Evolutionary conservation across 306 rosid genomes (phyloP).

Genomic region (Cicer cuneatum): DNA sequence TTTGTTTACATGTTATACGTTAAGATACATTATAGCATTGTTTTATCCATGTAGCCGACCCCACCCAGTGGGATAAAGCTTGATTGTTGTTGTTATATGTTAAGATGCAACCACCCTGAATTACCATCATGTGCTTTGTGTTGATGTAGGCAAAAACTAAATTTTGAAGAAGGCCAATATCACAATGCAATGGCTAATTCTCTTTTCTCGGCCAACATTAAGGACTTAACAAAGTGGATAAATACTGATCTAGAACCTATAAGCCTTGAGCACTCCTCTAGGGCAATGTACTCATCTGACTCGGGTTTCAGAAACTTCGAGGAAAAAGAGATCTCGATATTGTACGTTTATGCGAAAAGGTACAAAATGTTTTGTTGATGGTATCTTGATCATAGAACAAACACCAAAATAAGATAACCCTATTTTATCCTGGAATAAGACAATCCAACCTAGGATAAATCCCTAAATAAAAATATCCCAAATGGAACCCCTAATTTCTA

Average conservation of each 20-base stretch:
- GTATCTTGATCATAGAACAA: not conserved
- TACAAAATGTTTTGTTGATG: not conserved
- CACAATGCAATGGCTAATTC: not conserved
- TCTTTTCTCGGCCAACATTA: conserved; percentile 15
- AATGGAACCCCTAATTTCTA: conserved; percentile 8
- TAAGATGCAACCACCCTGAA: conserved; percentile 1
- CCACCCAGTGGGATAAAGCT: no score
- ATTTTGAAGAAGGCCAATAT: conserved; percentile 4
- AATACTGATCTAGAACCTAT: conserved; percentile 4
- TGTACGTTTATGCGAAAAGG: not conserved
- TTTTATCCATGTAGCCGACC: no score
- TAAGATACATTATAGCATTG: not conserved
- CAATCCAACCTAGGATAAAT: not conserved
- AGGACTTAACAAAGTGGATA: conserved; percentile 11
- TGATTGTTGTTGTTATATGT: not conserved
- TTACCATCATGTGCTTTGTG: not conserved
- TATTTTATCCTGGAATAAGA: not conserved
- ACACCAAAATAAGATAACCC: not conserved
- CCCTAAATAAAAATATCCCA: not conserved
- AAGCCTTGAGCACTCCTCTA: conserved; percentile 17
- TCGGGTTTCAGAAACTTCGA: not conserved
- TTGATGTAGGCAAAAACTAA: not conserved
- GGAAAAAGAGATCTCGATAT: not conserved
- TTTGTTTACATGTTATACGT: conserved; percentile 17
- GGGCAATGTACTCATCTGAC: not conserved